Evolutionary conservation across 345 rosid genomes (phyloP).

Genomic region (Eucalyptus guilfoylei): DNA sequence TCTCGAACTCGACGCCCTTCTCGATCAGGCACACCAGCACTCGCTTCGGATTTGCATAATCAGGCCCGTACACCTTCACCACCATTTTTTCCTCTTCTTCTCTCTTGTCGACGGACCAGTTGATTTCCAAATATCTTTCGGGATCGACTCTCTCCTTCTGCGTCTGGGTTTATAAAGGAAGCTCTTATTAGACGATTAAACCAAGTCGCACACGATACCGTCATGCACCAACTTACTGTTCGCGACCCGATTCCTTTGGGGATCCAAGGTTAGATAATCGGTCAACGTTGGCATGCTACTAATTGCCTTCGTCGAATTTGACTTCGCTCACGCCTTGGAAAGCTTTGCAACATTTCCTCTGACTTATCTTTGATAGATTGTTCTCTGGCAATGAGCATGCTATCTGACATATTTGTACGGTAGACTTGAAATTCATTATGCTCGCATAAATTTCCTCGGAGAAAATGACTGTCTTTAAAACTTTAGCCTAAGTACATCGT

Average conservation of each 20-base stretch:
- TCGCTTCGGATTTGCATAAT: conserved; percentile 37
- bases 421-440: not conserved
- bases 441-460: not conserved
- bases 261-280: not conserved
- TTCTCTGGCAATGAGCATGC: not conserved
- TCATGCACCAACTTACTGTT: not conserved
- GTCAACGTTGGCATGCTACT: not conserved
- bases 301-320: not conserved
- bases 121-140: not conserved
- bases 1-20: conserved; percentile 49
- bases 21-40: conserved; percentile 32
- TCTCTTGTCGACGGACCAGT: not conserved
- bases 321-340: not conserved
- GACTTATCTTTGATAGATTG: not conserved
- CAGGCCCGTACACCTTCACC: conserved; percentile 54
- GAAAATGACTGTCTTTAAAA: too few relatives aligned
- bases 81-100: conserved; percentile 18
- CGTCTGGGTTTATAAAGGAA: not conserved
- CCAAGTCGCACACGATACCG: not conserved
- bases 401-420: not conserved
- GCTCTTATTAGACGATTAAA: not conserved
- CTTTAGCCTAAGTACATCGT: too few relatives aligned
- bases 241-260: not conserved
- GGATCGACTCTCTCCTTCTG: not conserved
- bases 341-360: not conserved